These are phyloP conservation scores for Darksidea phi DNA, from an alignment of 495 filamentous ascomycete genomes.

Conservation along the genomic window DNA sequence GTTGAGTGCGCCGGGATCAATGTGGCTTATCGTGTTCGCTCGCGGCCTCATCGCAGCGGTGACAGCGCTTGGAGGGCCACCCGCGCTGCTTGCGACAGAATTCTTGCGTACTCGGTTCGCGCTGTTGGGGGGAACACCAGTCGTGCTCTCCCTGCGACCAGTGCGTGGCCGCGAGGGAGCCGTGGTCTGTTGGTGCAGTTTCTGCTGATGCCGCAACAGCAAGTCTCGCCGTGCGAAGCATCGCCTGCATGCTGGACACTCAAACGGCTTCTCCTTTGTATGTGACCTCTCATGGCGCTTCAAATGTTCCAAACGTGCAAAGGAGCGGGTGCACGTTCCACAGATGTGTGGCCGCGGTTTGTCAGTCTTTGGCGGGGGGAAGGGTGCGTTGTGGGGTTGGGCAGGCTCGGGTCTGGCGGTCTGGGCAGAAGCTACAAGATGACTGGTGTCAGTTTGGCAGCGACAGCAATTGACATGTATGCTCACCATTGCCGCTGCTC, in stretches of 20 bases:
- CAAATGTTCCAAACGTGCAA: constrained; percentile 92
- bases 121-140: constrained; percentile 45
- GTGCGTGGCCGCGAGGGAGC: constrained; percentile 85
- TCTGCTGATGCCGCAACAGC: constrained; percentile 94
- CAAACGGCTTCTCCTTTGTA: constrained; percentile 99
- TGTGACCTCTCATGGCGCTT: constrained; percentile 98
- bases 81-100: constrained; percentile 66
- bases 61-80: constrained; percentile 49
- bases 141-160: constrained; percentile 76
- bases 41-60: constrained; percentile 72
- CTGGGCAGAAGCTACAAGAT: constrained; percentile 25
- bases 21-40: constrained; percentile 95
- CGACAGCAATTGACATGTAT: not conserved
- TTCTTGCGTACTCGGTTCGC: constrained; percentile 82
- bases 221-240: constrained; percentile 95
- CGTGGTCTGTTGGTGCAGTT: constrained; percentile 94
- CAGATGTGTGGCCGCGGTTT: constrained; percentile 96
- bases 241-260: constrained; percentile 90
- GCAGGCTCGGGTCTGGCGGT: constrained; percentile 30
- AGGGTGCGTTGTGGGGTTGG: constrained; percentile 40
- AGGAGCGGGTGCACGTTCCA: constrained; percentile 86
- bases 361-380: constrained; percentile 88
- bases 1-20: constrained; percentile 74
- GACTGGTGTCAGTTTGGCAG: constrained; percentile 15
- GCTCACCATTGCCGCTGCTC: constrained; percentile 34